Evolutionary conservation across 78 protist species (phyloP).

Genomic region (Cyanophora paradoxa): DNA sequence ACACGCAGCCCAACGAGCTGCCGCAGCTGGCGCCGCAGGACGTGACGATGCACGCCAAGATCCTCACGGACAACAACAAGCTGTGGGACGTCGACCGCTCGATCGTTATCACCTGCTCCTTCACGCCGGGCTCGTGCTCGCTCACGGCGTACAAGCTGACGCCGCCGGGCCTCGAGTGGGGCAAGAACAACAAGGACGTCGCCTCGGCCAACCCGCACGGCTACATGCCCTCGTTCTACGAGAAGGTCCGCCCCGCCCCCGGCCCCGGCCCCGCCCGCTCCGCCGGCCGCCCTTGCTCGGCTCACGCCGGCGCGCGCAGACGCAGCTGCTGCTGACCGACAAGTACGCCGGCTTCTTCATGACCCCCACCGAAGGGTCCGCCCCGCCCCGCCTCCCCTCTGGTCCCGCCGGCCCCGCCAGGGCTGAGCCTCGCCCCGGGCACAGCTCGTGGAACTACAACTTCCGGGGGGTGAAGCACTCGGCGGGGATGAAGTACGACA

Average conservation of each 20-base stretch:
- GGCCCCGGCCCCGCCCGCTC: not conserved
- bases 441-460: constrained; percentile 93
- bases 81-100: constrained; percentile 58
- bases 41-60: constrained; percentile 75
- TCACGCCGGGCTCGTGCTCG: constrained; percentile 81
- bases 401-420: not conserved
- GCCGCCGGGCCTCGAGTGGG: constrained; percentile 93
- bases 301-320: not conserved
- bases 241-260: constrained; percentile 47
- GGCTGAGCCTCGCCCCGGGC: not conserved
- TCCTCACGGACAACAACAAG: constrained; percentile 73
- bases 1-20: constrained; percentile 96
- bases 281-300: not conserved
- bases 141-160: constrained; percentile 91
- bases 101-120: constrained; percentile 39
- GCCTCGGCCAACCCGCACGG: constrained; percentile 66
- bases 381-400: not conserved
- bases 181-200: constrained; percentile 68
- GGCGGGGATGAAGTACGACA: constrained; percentile 78
- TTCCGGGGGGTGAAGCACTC: constrained; percentile 89
- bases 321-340: constrained; percentile 91
- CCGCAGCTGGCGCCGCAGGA: constrained; percentile 92
- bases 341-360: constrained; percentile 90
- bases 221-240: constrained; percentile 77
- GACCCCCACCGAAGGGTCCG: constrained; percentile 86